A percentile compares a stretch with the other conserved stretches of the same genome.
phyloP scores from a whole-genome alignment of 2,329 filamentous ascomycete species.

The Hymenotorrendiella dingleyae region DNA sequence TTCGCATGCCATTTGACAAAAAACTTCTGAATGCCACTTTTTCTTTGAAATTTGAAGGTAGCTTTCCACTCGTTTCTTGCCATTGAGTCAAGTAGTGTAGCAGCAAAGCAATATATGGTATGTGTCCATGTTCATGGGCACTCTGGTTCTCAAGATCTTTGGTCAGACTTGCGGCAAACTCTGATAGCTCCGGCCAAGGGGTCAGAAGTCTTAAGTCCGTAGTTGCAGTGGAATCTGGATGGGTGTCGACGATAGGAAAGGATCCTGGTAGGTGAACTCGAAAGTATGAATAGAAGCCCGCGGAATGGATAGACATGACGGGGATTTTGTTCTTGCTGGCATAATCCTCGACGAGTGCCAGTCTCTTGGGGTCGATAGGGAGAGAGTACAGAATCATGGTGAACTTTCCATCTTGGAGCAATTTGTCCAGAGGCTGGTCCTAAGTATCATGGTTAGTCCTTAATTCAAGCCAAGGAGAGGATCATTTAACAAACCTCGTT shows the following conservation, averaged over 20 bases:
- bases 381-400: constrained; percentile 57
- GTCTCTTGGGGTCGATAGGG: constrained; percentile 47
- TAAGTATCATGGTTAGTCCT: constrained; percentile 1
- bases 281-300: constrained; percentile 88
- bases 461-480: not conserved
- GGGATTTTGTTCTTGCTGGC: constrained; percentile 58
- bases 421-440: constrained; percentile 25
- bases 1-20: constrained; percentile 62
- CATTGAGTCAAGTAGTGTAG: constrained; percentile 77
- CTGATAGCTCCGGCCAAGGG: constrained; percentile 77
- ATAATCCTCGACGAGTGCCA: constrained; percentile 44
- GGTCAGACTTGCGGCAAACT: constrained; percentile 63
- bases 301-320: constrained; percentile 76
- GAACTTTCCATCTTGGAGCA: constrained; percentile 36
- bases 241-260: constrained; percentile 92
- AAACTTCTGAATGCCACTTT: constrained; percentile 76
- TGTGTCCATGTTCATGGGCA: constrained; percentile 80
- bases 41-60: constrained; percentile 72
- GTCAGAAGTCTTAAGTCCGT: constrained; percentile 77
- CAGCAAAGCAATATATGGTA: constrained; percentile 80
- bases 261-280: constrained; percentile 69
- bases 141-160: constrained; percentile 62
- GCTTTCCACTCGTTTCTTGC: constrained; percentile 65
- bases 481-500: constrained; percentile 32
- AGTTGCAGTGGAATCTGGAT: constrained; percentile 80